Evolutionary conservation across 495 filamentous ascomycete species (phyloP).

Genomic region (Choiromyces venosus): DNA sequence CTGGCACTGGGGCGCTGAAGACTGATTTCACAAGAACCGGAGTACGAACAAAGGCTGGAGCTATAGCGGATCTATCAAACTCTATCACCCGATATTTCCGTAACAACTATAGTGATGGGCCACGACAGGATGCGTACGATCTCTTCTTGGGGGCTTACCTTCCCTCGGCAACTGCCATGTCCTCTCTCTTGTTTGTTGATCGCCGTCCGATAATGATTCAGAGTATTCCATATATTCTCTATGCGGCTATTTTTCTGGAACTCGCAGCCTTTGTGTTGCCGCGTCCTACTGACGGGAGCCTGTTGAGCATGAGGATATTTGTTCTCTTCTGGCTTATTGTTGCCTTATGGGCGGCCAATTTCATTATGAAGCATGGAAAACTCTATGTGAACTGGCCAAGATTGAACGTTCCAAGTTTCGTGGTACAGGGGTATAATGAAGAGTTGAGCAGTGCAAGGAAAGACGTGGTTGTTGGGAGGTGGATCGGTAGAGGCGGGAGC

Average conservation of each 20-base stretch:
- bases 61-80: slow-evolving; percentile 76
- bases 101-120: slow-evolving; percentile 92
- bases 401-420: slow-evolving; percentile 79
- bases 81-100: slow-evolving; percentile 78
- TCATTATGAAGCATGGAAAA: slow-evolving; percentile 78
- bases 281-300: slow-evolving; percentile 52
- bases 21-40: slow-evolving; percentile 95
- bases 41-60: slow-evolving; percentile 75
- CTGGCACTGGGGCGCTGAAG: slow-evolving; percentile 92
- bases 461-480: slow-evolving; percentile 36
- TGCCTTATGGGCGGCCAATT: slow-evolving; percentile 63
- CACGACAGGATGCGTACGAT: slow-evolving; percentile 91
- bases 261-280: slow-evolving; percentile 70
- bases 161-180: slow-evolving; percentile 52
- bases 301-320: slow-evolving; percentile 69
- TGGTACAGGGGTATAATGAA: slow-evolving; percentile 82
- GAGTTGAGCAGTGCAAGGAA: slow-evolving; percentile 58
- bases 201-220: slow-evolving; percentile 80
- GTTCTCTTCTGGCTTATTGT: slow-evolving; percentile 69
- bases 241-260: slow-evolving; percentile 79
- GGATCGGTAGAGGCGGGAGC: slow-evolving; percentile 27
- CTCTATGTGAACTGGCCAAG: slow-evolving; percentile 98
- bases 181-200: slow-evolving; percentile 70
- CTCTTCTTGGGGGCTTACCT: slow-evolving; percentile 85
- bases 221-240: slow-evolving; percentile 80